Evolutionary conservation across 2,329 filamentous ascomycete genomes (phyloP), one percentile per base, ranked within the genome.

Genomic region (Calycina herbarum): DNA sequence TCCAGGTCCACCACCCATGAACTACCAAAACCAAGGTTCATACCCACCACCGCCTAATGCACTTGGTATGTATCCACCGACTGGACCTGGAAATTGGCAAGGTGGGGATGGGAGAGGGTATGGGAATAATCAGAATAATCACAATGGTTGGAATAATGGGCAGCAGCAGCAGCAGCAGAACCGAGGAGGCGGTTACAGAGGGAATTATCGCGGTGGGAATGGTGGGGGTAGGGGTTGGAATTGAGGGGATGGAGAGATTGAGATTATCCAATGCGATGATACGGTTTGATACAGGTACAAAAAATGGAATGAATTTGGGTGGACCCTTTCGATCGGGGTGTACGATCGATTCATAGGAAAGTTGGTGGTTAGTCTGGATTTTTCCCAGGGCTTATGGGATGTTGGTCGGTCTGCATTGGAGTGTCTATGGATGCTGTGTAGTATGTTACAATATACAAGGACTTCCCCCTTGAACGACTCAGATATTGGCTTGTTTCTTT

Each of bases 201-300:
- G 72, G 62, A 68, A 69, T 57, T 73, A 73, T 68, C 64, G 72
- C 64, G 72, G 73, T 51, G 63, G 71, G 31, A 71, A 72, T 27
- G 71, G 73, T 51, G 63, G 71, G 31, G 72, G 73, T 20, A 68
- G 73, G 64, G 69, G 59, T 61, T 70, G 63, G 65, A 17, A 63
- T 45, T 35, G 27, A 6, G 57, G 33, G n/a, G 31, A 29, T 35
- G 15, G 31, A 7, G 8, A 11, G 45, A 27, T 8, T 11, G 20
- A 20, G 2, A 13, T 59, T 33, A 24, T n/a, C 57, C 31, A 4
- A 35, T 17, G n/a, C 3, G 13, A 17, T 40, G 29, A 17, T 40
- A 15, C 11, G 38, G 13, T 13, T 15, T 48, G 42, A 54, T 54
- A 54, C 48, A 54, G 48, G 48, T 54, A 54, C 48, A 24, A 27